Evolutionary conservation across 495 filamentous ascomycete genomes (phyloP), one percentile per base, ranked within the genome.

Genomic region (Cercophora sp.): DNA sequence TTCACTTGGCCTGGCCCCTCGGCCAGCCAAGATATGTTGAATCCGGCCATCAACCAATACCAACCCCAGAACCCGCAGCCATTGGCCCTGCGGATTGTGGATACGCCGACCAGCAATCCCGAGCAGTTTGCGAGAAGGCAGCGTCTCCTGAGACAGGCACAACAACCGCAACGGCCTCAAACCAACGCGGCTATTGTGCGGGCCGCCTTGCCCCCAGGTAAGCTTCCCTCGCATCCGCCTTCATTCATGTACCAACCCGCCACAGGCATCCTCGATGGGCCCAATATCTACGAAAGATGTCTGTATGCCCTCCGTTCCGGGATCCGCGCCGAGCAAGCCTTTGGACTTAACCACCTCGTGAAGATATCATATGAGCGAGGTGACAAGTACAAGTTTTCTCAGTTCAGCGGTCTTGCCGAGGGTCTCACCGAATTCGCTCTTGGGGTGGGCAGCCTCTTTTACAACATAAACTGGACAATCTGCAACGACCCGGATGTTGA

Each of bases 281-380:
- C 86, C 4, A 90, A 92, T 64, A 95, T 96, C 44, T 96, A 96
- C 59, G 85, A 91, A 47, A 84, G 91, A 8, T 90, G 88, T 45
- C 81, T 92, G 39, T 78, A 77, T 35, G 83, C 91, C 0, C 76
- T 99, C 37, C 88, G 86, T 47, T 94, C 88, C 23, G 83, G 84
- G 0, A 83, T 95, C 22, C 76, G 79, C 11, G 81, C 82, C 19
- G 93, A 99, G 62, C 85, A 96, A 54, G 84, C 88, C 22, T 97
- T 91, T 66, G 90, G 89, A 0, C 70, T 97, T 15, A 89, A 90
- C 51, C 92, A 96, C 63, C 73, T 99, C 10, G 91, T 97, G 51
- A 93, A 96, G 65, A 96, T 96, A 15, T 96, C 91, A 0, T 90
- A 88, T 50, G 91, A 96, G 65, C 79, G 89, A 25, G 92, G 91